Percentiles rank a stretch among this genome's conserved stretches.
Evolutionary conservation across 163 green algal genomes (phyloP).

Genomic region (Chloromonas sp.): DNA sequence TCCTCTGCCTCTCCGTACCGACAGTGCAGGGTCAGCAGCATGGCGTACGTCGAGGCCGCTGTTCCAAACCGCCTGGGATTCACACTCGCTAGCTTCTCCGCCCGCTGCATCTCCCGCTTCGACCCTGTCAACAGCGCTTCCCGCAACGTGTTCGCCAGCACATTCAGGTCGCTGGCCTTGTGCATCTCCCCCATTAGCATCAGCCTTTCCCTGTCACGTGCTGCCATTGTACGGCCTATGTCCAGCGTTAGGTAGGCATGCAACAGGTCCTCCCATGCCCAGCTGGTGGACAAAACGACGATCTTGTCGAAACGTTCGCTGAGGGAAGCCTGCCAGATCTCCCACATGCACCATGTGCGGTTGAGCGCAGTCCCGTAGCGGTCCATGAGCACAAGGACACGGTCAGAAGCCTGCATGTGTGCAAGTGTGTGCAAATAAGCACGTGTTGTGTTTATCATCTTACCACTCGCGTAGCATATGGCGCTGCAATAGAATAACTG

Average conservation of each 20-base stretch:
- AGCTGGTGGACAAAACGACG: conserved; percentile 3
- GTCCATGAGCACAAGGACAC: conserved; percentile 7
- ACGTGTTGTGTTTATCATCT: too few species aligned
- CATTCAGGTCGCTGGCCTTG: background rate
- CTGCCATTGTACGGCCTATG: background rate
- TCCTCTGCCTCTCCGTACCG: conserved; percentile 11
- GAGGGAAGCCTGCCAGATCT: background rate
- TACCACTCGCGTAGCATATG: too few species aligned
- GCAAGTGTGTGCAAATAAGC: too few species aligned
- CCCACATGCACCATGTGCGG: conserved; percentile 8
- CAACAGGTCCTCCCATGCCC: background rate
- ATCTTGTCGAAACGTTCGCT: conserved; percentile 11
- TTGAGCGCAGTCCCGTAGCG: background rate
- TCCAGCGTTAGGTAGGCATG: conserved; percentile 10
- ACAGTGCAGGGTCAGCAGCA: conserved; percentile 7
- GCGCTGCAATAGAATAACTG: too few species aligned
- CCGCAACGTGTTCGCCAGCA: background rate
- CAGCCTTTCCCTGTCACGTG: background rate
- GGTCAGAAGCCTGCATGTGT: background rate
- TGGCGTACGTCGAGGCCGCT: background rate
- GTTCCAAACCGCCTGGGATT: conserved; percentile 7
- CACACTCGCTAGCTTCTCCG: conserved; percentile 9
- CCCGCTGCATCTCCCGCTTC: conserved; percentile 3
- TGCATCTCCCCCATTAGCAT: conserved; percentile 1
- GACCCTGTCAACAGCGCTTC: background rate